Evolutionary conservation across 2,329 filamentous ascomycete genomes (phyloP).

Genomic region (Dactylonectria macrodidyma): DNA sequence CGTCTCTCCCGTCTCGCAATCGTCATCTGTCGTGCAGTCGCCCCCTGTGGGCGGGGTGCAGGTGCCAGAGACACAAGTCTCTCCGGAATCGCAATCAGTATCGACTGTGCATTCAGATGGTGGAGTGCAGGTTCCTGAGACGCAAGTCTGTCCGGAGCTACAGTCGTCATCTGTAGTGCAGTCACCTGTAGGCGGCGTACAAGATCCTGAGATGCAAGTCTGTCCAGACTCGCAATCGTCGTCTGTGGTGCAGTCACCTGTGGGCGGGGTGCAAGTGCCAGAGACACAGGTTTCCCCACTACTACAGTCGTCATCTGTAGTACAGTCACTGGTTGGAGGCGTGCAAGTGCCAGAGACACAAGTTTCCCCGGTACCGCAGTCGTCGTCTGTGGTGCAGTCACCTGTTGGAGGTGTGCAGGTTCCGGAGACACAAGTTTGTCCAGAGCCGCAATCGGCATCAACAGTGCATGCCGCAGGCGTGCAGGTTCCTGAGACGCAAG

Average conservation of each 20-base stretch:
- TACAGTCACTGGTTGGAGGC: not conserved
- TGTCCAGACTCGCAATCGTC: constrained; percentile 3
- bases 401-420: not conserved
- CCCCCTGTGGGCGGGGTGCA: not conserved
- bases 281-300: not conserved
- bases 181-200: not conserved
- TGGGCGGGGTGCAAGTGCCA: not conserved
- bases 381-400: not conserved
- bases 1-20: not conserved
- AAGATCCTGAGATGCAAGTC: not conserved
- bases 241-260: not conserved
- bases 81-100: not conserved
- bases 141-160: not conserved
- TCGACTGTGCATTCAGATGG: not conserved
- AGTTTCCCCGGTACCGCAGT: not conserved
- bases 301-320: not conserved
- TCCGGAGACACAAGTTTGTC: constrained; percentile 6
- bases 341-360: not conserved
- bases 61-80: not conserved
- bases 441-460: not conserved
- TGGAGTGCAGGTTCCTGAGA: not conserved
- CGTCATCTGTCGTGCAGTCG: not conserved
- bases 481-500: not conserved
- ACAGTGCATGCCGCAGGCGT: not conserved
- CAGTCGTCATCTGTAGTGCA: not conserved